These are phyloP conservation scores for Monilinia polystroma DNA, from an alignment of 2,329 filamentous ascomycete species.

Conservation along the genomic window DNA sequence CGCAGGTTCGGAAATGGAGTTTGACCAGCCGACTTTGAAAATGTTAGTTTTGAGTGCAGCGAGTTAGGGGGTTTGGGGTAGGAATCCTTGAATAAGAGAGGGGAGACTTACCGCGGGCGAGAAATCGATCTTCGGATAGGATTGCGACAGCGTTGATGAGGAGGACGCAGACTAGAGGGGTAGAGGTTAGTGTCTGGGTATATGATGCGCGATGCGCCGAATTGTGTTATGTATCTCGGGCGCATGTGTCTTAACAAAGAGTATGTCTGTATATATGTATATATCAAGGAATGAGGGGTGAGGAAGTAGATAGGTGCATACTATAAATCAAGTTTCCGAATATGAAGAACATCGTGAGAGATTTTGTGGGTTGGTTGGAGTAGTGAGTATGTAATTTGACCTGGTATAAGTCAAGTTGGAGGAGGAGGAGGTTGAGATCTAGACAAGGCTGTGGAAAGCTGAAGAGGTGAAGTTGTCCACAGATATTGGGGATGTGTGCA, in stretches of 20 bases:
- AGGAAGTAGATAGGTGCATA: conserved; percentile 39
- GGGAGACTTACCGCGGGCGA: conserved; percentile 64
- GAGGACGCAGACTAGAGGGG: conserved; percentile 67
- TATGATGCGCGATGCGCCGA: not conserved
- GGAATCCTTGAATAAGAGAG: not conserved
- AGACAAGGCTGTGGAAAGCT: conserved; percentile 20
- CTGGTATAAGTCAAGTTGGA: not conserved
- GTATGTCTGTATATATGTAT: not conserved
- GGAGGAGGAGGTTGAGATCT: conserved; percentile 18
- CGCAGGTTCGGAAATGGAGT: conserved; percentile 64
- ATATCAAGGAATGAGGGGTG: not conserved
- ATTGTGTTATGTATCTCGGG: not conserved
- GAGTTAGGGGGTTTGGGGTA: not conserved
- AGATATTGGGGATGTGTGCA: conserved; percentile 3
- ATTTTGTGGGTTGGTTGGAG: not conserved
- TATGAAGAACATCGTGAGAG: conserved; percentile 63
- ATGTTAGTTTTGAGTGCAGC: not conserved
- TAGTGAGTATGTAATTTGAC: conserved; percentile 13
- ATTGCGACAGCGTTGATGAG: conserved; percentile 92
- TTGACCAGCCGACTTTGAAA: conserved; percentile 73
- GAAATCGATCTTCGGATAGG: conserved; percentile 92
- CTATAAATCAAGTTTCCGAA: conserved; percentile 72
- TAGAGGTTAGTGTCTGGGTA: conserved; percentile 19
- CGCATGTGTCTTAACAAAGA: conserved; percentile 3
- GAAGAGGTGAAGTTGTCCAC: conserved; percentile 20